A percentile compares a stretch with the other conserved stretches of the same genome.
Conservation (phyloP, 1,284 basidiomycete genomes). For the Ganoderma meredithae region DNA sequence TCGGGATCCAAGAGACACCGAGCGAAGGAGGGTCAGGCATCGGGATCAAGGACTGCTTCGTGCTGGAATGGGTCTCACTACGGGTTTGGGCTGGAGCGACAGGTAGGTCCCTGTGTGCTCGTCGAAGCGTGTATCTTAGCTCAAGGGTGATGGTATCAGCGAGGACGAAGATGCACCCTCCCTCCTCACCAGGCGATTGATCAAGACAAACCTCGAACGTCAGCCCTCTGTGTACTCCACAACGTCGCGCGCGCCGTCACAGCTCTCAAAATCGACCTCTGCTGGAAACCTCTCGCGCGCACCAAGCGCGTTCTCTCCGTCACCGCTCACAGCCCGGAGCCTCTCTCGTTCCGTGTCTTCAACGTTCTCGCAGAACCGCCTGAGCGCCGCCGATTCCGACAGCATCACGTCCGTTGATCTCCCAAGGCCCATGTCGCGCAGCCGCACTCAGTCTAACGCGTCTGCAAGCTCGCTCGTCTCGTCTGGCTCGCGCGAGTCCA, state of each 20-base stretch:
- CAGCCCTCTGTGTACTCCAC: constrained; percentile 39
- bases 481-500: constrained; percentile 32
- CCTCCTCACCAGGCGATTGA: constrained; percentile 71
- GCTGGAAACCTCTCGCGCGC: constrained; percentile 25
- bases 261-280: constrained; percentile 29
- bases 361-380: constrained; percentile 24
- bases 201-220: constrained; percentile 60
- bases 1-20: constrained; percentile 73
- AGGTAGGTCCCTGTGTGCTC: constrained; percentile 53
- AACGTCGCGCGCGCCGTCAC: constrained; percentile 29
- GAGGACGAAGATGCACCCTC: constrained; percentile 87
- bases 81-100: constrained; percentile 85
- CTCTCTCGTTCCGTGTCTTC: constrained; percentile 31
- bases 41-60: constrained; percentile 72
- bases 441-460: constrained; percentile 31
- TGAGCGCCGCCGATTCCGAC: constrained; percentile 24
- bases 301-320: constrained; percentile 22
- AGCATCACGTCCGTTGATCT: constrained; percentile 24
- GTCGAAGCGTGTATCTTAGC: constrained; percentile 10
- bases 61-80: constrained; percentile 81
- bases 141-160: constrained; percentile 43
- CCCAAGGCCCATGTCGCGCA: constrained; percentile 12
- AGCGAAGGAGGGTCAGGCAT: constrained; percentile 66
- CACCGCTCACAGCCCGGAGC: constrained; percentile 13
- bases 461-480: constrained; percentile 33